These are phyloP conservation scores for Teunomyces tritomae DNA, from an alignment of 805 yeast genomes.

Conservation along the genomic window DNA sequence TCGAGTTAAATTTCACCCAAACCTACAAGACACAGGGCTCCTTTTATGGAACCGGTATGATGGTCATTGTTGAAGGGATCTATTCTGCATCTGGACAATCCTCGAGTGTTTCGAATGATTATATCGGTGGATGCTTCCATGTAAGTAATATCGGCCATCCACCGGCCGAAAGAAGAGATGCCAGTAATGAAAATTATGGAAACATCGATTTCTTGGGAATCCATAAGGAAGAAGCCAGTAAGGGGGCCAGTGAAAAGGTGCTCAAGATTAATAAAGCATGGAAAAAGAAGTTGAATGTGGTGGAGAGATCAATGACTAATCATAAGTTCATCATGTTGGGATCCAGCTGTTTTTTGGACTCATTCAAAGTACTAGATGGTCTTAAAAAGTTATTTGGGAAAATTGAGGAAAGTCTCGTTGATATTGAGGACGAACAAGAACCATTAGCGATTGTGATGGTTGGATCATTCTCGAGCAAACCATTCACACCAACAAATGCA, in stretches of 20 bases:
- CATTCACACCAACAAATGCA: slow-evolving; percentile 59
- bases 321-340: slow-evolving; percentile 74
- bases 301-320: slow-evolving; percentile 55
- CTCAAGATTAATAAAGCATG: slow-evolving; percentile 62
- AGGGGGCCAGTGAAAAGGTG: slow-evolving; percentile 16
- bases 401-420: slow-evolving; percentile 39
- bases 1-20: slow-evolving; percentile 64
- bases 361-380: slow-evolving; percentile 56
- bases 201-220: slow-evolving; percentile 65
- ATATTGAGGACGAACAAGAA: slow-evolving; percentile 30
- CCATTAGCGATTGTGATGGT: slow-evolving; percentile 74
- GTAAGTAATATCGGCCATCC: slow-evolving; percentile 83
- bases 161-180: slow-evolving; percentile 73
- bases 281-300: slow-evolving; percentile 48
- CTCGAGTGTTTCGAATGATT: slow-evolving; percentile 24
- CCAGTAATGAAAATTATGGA: slow-evolving; percentile 70
- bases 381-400: slow-evolving; percentile 58
- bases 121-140: slow-evolving; percentile 53
- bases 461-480: slow-evolving; percentile 75
- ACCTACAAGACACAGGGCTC: slow-evolving; percentile 61
- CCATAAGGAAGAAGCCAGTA: slow-evolving; percentile 25
- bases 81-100: slow-evolving; percentile 63
- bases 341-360: slow-evolving; percentile 66
- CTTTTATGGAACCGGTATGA: slow-evolving; percentile 72
- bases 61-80: slow-evolving; percentile 80